A percentile compares a stretch with the other conserved stretches of the same genome.
These are phyloP conservation scores for Anethum foeniculum DNA, from an alignment of 140 eudicot genomes.

Conservation along the genomic window DNA sequence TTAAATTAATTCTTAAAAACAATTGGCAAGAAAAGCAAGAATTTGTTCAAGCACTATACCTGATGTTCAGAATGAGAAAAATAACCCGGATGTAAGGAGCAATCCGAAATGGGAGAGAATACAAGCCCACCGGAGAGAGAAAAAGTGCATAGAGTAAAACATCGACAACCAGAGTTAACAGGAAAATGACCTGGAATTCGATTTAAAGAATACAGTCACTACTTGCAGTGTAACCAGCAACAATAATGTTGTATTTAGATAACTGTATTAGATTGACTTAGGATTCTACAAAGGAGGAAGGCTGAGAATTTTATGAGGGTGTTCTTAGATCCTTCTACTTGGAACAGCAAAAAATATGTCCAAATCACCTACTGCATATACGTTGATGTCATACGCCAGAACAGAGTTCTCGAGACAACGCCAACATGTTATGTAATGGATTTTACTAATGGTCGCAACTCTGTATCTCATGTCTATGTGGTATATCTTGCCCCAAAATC, in stretches of 20 bases:
- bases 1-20: not conserved
- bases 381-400: not conserved
- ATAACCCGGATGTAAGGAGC: slow-evolving; percentile 84
- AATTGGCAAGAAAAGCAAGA: slow-evolving; percentile 3
- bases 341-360: not conserved
- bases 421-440: not conserved
- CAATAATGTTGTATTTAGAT: too few species aligned
- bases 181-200: slow-evolving; percentile 52
- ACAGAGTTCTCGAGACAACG: not conserved
- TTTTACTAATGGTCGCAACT: not conserved
- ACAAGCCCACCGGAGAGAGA: slow-evolving; percentile 61
- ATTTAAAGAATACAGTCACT: slow-evolving; percentile 3
- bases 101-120: slow-evolving; percentile 75
- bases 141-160: slow-evolving; percentile 45
- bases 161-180: slow-evolving; percentile 61
- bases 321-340: not conserved
- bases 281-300: not conserved
- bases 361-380: not conserved
- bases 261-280: not conserved
- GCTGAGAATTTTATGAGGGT: not conserved
- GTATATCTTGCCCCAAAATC: not conserved
- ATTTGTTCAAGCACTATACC: slow-evolving; percentile 36
- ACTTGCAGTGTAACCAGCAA: not conserved
- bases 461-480: not conserved
- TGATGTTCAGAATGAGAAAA: slow-evolving; percentile 60